Evolutionary conservation across 1,284 basidiomycete species (phyloP).

Genomic region (Thecaphora thlaspeos): DNA sequence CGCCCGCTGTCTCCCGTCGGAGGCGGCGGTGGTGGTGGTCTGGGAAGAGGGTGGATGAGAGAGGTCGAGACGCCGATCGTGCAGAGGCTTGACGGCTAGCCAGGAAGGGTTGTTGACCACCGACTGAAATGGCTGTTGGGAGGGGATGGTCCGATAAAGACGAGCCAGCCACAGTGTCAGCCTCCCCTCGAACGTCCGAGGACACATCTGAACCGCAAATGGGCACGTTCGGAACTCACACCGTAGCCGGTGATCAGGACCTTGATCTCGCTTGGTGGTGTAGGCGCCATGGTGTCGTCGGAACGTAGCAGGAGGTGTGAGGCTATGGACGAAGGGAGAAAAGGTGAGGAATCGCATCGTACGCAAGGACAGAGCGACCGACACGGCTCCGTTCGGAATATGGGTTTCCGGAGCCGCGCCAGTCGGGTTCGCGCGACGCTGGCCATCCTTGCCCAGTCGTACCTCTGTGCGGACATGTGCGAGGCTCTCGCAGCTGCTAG

Average conservation of each 20-base stretch:
- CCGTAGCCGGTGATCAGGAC: conserved; percentile 38
- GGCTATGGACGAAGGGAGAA: too few relatives aligned
- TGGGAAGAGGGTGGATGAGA: background rate
- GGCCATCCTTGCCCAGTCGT: too few relatives aligned
- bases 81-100: conserved; percentile 27
- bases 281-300: conserved; percentile 9
- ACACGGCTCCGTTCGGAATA: too few relatives aligned
- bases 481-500: too few relatives aligned
- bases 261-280: conserved; percentile 6
- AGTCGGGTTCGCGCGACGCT: too few relatives aligned
- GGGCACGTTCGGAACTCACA: background rate
- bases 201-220: too few relatives aligned
- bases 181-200: too few relatives aligned
- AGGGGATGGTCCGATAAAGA: background rate
- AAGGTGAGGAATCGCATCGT: too few relatives aligned
- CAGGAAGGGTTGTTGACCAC: conserved; percentile 31
- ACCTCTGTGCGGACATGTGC: too few relatives aligned
- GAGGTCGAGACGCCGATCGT: conserved; percentile 15
- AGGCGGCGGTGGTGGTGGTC: background rate
- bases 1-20: background rate
- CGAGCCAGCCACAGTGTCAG: too few relatives aligned
- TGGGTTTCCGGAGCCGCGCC: too few relatives aligned
- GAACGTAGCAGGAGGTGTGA: background rate
- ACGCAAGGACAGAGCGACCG: too few relatives aligned
- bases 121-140: conserved; percentile 18